Evolutionary conservation across 2,329 filamentous ascomycete species (phyloP).

Genomic region (Talaromyces verruculosus): DNA sequence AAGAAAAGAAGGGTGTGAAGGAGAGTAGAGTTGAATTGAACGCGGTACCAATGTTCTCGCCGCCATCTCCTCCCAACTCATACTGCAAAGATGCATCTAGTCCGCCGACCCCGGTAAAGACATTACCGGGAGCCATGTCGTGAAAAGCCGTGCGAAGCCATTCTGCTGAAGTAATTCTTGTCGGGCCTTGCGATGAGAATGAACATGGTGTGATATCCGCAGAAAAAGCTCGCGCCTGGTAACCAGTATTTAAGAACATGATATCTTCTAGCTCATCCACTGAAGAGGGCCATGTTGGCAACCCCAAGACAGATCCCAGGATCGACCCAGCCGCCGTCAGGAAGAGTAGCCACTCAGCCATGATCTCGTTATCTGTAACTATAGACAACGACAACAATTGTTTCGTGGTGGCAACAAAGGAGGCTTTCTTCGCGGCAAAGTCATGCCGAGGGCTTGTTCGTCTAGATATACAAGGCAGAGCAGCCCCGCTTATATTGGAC

Average conservation of each 20-base stretch:
- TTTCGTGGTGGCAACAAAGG: not conserved
- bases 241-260: constrained; percentile 18
- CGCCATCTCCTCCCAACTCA: constrained; percentile 16
- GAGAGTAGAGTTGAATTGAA: constrained; percentile 16
- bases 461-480: constrained; percentile 1
- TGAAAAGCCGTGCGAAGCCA: constrained; percentile 21
- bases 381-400: not conserved
- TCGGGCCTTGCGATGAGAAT: constrained; percentile 7
- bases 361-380: constrained; percentile 1
- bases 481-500: not conserved
- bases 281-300: constrained; percentile 17
- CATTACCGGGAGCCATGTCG: constrained; percentile 17
- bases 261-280: constrained; percentile 18
- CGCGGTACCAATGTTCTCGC: constrained; percentile 18
- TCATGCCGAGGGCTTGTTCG: not conserved
- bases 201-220: constrained; percentile 16
- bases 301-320: constrained; percentile 1
- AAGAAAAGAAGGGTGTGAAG: constrained; percentile 14
- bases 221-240: constrained; percentile 14
- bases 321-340: not conserved
- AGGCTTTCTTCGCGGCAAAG: not conserved
- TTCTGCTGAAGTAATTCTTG: constrained; percentile 17
- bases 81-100: constrained; percentile 18
- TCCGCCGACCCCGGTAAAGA: constrained; percentile 12
- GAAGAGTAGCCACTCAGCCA: constrained; percentile 12